Conservation (phyloP, 2,329 filamentous ascomycete genomes). For the Sclerotiophoma versabilis region DNA sequence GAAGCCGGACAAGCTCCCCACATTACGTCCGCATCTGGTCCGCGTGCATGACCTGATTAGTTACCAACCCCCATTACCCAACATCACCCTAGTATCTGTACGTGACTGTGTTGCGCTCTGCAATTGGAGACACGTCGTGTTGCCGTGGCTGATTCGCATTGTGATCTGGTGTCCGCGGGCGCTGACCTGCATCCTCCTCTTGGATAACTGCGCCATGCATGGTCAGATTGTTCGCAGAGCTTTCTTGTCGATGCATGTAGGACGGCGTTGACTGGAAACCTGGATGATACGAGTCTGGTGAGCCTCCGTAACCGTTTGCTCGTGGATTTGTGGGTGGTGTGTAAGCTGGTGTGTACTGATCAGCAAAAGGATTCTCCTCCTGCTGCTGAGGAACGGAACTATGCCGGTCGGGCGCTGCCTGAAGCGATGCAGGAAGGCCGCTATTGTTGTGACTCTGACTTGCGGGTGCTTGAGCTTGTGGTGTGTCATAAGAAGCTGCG, state of each 20-base stretch:
- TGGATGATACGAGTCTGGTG: slow-evolving; percentile 41
- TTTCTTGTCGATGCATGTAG: slow-evolving; percentile 54
- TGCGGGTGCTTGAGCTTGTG: slow-evolving; percentile 8
- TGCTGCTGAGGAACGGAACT: slow-evolving; percentile 15
- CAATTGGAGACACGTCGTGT: slow-evolving; percentile 46
- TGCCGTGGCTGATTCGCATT: slow-evolving; percentile 20
- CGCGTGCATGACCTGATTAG: slow-evolving; percentile 11
- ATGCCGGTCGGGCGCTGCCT: slow-evolving; percentile 32
- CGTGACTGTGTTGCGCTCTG: slow-evolving; percentile 47
- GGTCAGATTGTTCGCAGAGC: slow-evolving; percentile 52
- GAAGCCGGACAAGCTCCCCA: slow-evolving; percentile 2
- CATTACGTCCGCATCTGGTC: slow-evolving; percentile 13
- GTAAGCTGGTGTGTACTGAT: slow-evolving; percentile 48
- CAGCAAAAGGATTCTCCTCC: slow-evolving; percentile 52
- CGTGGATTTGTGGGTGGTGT: slow-evolving; percentile 30
- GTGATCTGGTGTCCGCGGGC: slow-evolving; percentile 37
- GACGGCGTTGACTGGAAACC: slow-evolving; percentile 50
- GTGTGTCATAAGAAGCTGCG: slow-evolving; percentile 2
- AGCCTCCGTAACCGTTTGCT: slow-evolving; percentile 27
- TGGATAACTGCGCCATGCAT: slow-evolving; percentile 54
- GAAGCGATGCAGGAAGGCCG: slow-evolving; percentile 37
- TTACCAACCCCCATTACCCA: slow-evolving; percentile 5
- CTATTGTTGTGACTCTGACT: slow-evolving; percentile 29
- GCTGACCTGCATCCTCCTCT: slow-evolving; percentile 37
- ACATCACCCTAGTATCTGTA: slow-evolving; percentile 43